Evolutionary conservation across 441 rosid species (phyloP).

Genomic region (Sinapis alba): DNA sequence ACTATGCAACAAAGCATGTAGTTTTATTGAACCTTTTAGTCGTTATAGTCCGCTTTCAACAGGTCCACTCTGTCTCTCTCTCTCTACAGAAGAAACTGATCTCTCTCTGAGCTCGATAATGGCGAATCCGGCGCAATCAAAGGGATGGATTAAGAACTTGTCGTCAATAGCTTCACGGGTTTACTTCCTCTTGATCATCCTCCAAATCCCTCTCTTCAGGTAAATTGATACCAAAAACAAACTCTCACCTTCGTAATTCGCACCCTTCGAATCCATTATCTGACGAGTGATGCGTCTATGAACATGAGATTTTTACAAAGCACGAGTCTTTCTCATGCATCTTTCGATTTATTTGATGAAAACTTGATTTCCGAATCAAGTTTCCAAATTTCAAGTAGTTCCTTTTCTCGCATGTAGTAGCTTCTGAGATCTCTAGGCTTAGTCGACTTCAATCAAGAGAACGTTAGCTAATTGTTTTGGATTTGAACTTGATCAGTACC

Average conservation of each 20-base stretch:
- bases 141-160: conserved; percentile 62
- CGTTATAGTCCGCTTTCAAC: conserved; percentile 12
- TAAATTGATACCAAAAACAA: conserved; percentile 29
- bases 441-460: not conserved
- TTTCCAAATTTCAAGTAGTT: conserved; percentile 2
- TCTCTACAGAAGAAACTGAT: not conserved
- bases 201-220: conserved; percentile 97
- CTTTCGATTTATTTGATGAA: not conserved
- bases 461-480: too few relatives aligned
- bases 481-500: conserved; percentile 2
- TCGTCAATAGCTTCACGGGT: conserved; percentile 63
- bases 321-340: not conserved
- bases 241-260: conserved; percentile 7
- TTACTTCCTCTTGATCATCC: conserved; percentile 77
- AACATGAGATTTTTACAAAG: not conserved
- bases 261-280: not conserved
- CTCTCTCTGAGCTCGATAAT: conserved; percentile 35
- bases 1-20: conserved; percentile 1
- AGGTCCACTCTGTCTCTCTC: conserved; percentile 27
- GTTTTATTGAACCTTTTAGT: not conserved
- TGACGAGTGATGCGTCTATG: not conserved
- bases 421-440: not conserved
- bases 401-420: not conserved
- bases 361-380: not conserved
- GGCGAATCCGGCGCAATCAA: conserved; percentile 48